phyloP scores from a whole-genome alignment of 495 filamentous ascomycete genomes.

The Durotheca rogersii region DNA sequence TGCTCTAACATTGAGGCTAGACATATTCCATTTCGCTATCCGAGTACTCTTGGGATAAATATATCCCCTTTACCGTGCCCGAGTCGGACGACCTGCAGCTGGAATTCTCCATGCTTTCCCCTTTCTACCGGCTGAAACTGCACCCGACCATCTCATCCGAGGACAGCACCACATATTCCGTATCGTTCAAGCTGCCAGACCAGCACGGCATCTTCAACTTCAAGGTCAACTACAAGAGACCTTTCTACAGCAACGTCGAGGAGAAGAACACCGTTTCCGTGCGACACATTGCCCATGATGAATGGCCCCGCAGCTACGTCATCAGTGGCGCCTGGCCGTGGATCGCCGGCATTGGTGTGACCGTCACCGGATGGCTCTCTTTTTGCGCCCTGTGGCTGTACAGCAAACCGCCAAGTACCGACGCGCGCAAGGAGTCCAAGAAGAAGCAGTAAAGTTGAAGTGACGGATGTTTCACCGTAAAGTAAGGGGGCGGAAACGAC shows the following conservation, averaged over 20 bases:
- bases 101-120: slow-evolving; percentile 97
- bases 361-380: slow-evolving; percentile 76
- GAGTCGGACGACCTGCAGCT: slow-evolving; percentile 75
- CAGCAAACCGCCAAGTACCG: slow-evolving; percentile 65
- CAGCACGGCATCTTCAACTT: slow-evolving; percentile 99
- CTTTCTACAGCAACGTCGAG: slow-evolving; percentile 84
- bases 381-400: slow-evolving; percentile 92
- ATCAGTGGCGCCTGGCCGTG: slow-evolving; percentile 94
- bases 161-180: slow-evolving; percentile 72
- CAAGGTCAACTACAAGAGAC: slow-evolving; percentile 91
- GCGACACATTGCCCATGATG: slow-evolving; percentile 93
- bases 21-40: slow-evolving; percentile 86
- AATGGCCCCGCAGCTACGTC: slow-evolving; percentile 86
- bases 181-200: slow-evolving; percentile 80
- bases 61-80: slow-evolving; percentile 70
- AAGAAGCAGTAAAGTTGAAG: slow-evolving; percentile 79
- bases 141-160: slow-evolving; percentile 54
- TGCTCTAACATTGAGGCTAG: slow-evolving; percentile 46
- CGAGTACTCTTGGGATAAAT: slow-evolving; percentile 71
- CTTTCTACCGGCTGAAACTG: slow-evolving; percentile 90
- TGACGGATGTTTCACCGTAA: no score
- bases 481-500: not conserved
- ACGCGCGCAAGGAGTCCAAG: slow-evolving; percentile 57
- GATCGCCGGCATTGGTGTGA: slow-evolving; percentile 85
- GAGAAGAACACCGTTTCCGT: slow-evolving; percentile 95